Base-by-base conservation (phyloP, 495 filamentous ascomycete species). In the Penicillium canescens region DNA sequence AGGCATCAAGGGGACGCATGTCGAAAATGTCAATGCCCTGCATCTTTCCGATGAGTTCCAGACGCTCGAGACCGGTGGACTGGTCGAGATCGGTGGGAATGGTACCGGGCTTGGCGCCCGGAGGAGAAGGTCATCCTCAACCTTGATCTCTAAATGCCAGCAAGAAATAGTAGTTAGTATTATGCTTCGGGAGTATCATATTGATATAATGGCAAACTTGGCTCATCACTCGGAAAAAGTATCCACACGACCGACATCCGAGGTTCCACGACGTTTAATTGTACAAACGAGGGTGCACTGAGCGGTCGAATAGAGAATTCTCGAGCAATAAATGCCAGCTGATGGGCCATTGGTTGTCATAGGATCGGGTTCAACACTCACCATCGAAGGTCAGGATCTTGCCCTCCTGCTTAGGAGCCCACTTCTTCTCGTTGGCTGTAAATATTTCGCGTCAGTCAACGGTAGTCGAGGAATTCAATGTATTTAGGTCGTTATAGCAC, bases 1-100 rank as follows among this genome's bases (percentile, higher is more conserved):
- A 92, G 34, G 94, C 82, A 78, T 96, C 92, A 57, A 99, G 81
- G 40, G 94, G 95, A 75, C 85, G 87, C 92, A 96, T 96, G 75
- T 99, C 95, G 77, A 98, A 99, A 68, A 98, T 80, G 72, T 99
- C 94, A 57, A 99, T 80, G 60, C 94, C 91, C 80, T 98, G 89
- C 87, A 97, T 96, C 84, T 99, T 99, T 73, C 94, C 94, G 75
- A 98, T 78, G 63, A 99, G 92, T 74, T 99, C 94, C 64, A 99
- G 84, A 77, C 94, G 93, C 81, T 99, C 94, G 46, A 99, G 81
- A 84, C 94, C 94, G 58, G 94, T 98, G 40, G 93, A 78, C 72
- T 99, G 94, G 65, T 96, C 89, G 68, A 92, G 68, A 74, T 99
- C 94, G 77, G 89, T 91, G 54, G 94, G 91, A 59, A 99, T 79